Evolutionary conservation across 1,284 basidiomycete species (phyloP).

Genomic region (Sparassis latifolia): DNA sequence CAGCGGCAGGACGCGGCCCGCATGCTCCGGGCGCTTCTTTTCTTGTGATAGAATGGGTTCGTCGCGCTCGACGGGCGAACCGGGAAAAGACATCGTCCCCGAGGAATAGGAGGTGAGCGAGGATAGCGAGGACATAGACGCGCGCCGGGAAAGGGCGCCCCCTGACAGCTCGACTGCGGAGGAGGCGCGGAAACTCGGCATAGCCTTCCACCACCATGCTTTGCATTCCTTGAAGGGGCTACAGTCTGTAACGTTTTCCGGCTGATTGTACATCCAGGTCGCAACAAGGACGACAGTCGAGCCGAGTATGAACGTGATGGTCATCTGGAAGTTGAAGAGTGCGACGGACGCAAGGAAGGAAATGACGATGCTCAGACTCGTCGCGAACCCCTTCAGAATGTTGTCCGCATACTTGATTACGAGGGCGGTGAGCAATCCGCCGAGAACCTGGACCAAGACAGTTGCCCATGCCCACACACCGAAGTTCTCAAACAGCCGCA

Average conservation of each 20-base stretch:
- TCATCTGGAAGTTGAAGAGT: constrained; percentile 86
- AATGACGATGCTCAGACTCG: constrained; percentile 87
- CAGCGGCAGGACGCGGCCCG: constrained; percentile 15
- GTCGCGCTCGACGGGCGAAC: constrained; percentile 25
- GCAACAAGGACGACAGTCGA: constrained; percentile 70
- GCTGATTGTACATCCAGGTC: constrained; percentile 85
- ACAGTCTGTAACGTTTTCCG: constrained; percentile 17
- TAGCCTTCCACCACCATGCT: constrained; percentile 25
- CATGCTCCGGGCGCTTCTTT: constrained; percentile 18
- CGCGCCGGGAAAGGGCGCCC: constrained; percentile 22
- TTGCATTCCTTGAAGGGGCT: constrained; percentile 12
- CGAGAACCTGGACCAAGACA: constrained; percentile 84
- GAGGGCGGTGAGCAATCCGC: constrained; percentile 86
- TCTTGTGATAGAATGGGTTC: constrained; percentile 18
- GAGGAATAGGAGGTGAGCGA: constrained; percentile 19
- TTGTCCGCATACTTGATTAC: constrained; percentile 90
- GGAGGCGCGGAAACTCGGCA: constrained; percentile 14
- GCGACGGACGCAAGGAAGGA: constrained; percentile 90
- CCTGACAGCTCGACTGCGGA: constrained; percentile 22
- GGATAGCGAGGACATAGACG: constrained; percentile 25
- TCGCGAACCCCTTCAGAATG: constrained; percentile 94
- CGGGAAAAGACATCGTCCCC: constrained; percentile 21
- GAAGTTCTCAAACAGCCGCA: constrained; percentile 58
- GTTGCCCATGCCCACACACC: constrained; percentile 95
- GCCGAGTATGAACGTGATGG: constrained; percentile 70